phyloP scores from a whole-genome alignment of 805 yeast species.

The Saccharomyces paradoxus region DNA sequence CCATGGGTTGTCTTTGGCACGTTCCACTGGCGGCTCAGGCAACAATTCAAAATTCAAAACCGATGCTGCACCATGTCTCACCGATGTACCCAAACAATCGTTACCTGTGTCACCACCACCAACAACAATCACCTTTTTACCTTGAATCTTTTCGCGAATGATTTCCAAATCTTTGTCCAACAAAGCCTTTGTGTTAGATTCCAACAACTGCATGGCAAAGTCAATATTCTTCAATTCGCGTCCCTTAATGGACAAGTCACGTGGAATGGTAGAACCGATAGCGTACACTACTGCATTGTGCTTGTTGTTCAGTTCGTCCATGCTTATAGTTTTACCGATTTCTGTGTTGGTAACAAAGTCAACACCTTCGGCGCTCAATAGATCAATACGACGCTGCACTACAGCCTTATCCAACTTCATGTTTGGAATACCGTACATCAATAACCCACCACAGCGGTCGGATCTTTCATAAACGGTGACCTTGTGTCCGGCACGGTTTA shows the following conservation, averaged over 20 bases:
- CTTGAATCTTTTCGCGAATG: constrained; percentile 61
- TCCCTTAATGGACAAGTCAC: constrained; percentile 91
- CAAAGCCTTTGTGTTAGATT: constrained; percentile 82
- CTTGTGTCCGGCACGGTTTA: constrained; percentile 88
- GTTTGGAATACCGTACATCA: constrained; percentile 99
- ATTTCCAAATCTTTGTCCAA: constrained; percentile 73
- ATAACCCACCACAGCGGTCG: constrained; percentile 91
- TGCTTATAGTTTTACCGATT: constrained; percentile 74
- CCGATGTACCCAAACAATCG: constrained; percentile 95
- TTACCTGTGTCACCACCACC: constrained; percentile 99
- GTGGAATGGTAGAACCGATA: constrained; percentile 92
- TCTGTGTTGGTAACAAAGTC: constrained; percentile 68
- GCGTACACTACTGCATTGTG: constrained; percentile 85
- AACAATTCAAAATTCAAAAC: constrained; percentile 89
- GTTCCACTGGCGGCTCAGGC: constrained; percentile 80
- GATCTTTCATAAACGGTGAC: constrained; percentile 91
- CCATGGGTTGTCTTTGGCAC: constrained; percentile 97
- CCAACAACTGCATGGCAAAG: constrained; percentile 89
- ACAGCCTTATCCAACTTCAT: constrained; percentile 93
- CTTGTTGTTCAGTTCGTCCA: constrained; percentile 53
- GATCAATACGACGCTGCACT: constrained; percentile 87
- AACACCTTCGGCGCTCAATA: constrained; percentile 85
- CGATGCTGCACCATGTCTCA: constrained; percentile 93
- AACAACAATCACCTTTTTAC: constrained; percentile 88
- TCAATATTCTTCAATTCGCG: constrained; percentile 84